Evolutionary conservation across 1,284 basidiomycete genomes (phyloP).

Genomic region (Austropuccinia psidii): DNA sequence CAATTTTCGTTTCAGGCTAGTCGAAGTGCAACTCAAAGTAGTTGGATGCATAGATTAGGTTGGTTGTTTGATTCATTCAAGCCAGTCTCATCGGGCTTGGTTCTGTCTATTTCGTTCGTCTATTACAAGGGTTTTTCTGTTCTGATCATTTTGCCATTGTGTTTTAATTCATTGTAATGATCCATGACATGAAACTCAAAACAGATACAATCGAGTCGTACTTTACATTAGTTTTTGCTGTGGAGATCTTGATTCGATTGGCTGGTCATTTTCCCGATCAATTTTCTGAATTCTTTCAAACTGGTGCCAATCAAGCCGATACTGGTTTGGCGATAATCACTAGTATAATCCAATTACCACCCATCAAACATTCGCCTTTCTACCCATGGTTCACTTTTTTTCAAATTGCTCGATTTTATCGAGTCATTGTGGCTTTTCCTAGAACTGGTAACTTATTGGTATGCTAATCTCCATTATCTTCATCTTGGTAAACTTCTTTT

Average conservation of each 20-base stretch:
- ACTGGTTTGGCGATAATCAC: constrained; percentile 69
- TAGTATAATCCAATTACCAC: constrained; percentile 77
- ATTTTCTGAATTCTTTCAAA: constrained; percentile 61
- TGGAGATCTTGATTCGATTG: constrained; percentile 76
- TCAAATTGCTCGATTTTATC: constrained; percentile 81
- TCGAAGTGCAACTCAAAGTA: constrained; percentile 57
- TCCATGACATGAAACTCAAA: background rate
- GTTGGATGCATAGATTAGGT: constrained; percentile 49
- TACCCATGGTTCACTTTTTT: constrained; percentile 91
- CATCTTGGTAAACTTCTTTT: background rate
- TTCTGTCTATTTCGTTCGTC: too few relatives aligned
- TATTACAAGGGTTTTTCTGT: too few relatives aligned
- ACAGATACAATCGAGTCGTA: constrained; percentile 63
- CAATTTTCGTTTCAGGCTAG: constrained; percentile 69
- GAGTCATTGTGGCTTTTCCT: constrained; percentile 81
- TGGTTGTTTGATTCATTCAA: too few relatives aligned
- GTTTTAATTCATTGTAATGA: background rate
- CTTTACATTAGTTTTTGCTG: constrained; percentile 74
- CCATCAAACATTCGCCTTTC: constrained; percentile 56
- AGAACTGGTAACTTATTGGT: constrained; percentile 73
- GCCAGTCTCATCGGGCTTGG: constrained; percentile 38
- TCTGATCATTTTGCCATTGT: background rate
- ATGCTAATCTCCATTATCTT: background rate
- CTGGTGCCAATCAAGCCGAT: constrained; percentile 69
- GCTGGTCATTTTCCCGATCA: constrained; percentile 69